These are phyloP conservation scores for Scutellaria barbata DNA, from an alignment of 257 asterid genomes.

Conservation along the genomic window DNA sequence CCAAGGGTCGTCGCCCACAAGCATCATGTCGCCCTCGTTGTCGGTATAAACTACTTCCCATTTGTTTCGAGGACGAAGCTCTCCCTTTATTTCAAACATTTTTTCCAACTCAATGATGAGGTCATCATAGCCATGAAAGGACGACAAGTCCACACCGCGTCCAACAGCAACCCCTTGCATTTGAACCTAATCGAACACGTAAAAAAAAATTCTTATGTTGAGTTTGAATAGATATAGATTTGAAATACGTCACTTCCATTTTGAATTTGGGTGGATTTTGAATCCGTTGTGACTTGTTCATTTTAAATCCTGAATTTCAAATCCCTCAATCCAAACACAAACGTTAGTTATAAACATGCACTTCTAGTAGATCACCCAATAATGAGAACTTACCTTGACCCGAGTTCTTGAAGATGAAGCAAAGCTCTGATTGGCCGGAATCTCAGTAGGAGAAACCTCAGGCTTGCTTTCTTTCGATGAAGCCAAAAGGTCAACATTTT, in stretches of 20 bases:
- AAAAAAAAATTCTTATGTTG: background rate
- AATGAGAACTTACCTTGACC: slow-evolving; percentile 56
- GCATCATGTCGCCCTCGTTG: slow-evolving; percentile 84
- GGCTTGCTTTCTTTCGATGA: slow-evolving; percentile 45
- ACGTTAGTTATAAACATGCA: no score
- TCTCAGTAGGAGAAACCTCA: slow-evolving; percentile 45
- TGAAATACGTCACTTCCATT: no score
- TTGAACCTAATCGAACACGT: slow-evolving; percentile 57
- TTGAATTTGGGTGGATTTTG: no score
- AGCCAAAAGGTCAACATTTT: slow-evolving; percentile 37
- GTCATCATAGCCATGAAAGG: slow-evolving; percentile 61
- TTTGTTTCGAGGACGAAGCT: slow-evolving; percentile 63
- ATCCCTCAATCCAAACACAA: no score
- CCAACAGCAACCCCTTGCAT: slow-evolving; percentile 86
- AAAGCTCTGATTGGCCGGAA: slow-evolving; percentile 41
- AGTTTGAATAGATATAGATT: no score
- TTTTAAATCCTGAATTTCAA: no score
- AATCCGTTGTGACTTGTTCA: no score
- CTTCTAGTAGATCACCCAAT: background rate
- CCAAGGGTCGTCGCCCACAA: slow-evolving; percentile 91
- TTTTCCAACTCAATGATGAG: slow-evolving; percentile 64
- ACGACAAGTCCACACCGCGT: slow-evolving; percentile 75
- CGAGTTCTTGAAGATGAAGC: slow-evolving; percentile 67
- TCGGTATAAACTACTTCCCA: slow-evolving; percentile 79
- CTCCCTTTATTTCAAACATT: slow-evolving; percentile 71